These are phyloP conservation scores for Plasmodium malariae DNA, from an alignment of 169 alveolate species.

Conservation along the genomic window DNA sequence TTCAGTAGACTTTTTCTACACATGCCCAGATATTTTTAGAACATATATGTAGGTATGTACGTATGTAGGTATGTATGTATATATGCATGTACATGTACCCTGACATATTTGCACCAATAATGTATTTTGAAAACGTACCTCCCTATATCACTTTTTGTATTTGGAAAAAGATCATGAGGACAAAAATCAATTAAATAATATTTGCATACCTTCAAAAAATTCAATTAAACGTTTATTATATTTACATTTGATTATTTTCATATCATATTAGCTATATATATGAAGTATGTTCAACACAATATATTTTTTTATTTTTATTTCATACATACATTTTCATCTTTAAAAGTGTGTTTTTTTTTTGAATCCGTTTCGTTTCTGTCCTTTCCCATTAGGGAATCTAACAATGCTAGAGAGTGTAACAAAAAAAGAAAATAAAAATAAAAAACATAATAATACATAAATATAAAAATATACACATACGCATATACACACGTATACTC, in stretches of 20 bases:
- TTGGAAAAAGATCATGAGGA: constrained; percentile 94
- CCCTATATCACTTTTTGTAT: constrained; percentile 93
- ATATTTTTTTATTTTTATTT: neutral
- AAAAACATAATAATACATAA: neutral
- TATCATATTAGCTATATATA: neutral
- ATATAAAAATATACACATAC: neutral
- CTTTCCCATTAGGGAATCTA: constrained; percentile 88
- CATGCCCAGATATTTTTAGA: too few species aligned
- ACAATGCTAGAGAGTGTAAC: constrained; percentile 71
- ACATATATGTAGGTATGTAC: constrained; percentile 73
- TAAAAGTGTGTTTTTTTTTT: constrained; percentile 77
- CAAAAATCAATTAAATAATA: constrained; percentile 92
- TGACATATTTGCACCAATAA: neutral
- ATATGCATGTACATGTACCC: neutral
- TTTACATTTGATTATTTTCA: neutral
- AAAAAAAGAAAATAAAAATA: neutral
- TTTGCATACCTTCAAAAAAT: constrained; percentile 87
- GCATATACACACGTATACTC: too few species aligned
- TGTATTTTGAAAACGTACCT: constrained; percentile 76
- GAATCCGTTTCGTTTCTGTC: constrained; percentile 81
- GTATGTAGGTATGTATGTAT: too few species aligned
- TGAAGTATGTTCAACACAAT: neutral
- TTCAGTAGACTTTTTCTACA: constrained; percentile 44
- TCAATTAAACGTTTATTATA: neutral
- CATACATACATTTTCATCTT: constrained; percentile 77